A percentile compares a stretch with the other conserved stretches of the same genome.
phyloP scores from a whole-genome alignment of 1,139 yeast genomes.

The Geotrichum armillariae region DNA sequence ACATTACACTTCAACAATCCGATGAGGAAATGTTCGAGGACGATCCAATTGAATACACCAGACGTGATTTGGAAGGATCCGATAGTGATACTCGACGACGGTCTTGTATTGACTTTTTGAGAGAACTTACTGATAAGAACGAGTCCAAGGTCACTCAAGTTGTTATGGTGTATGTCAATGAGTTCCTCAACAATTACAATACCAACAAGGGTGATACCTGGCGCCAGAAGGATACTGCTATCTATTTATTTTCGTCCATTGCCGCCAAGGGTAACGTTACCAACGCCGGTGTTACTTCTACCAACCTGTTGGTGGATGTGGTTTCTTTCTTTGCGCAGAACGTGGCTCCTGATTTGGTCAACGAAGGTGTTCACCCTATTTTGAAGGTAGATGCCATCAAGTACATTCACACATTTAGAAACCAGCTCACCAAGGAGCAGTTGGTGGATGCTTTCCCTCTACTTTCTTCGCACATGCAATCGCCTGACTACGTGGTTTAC shows the following conservation, averaged over 20 bases:
- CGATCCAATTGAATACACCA: slow-evolving; percentile 89
- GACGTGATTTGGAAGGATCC: slow-evolving; percentile 93
- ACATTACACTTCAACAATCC: slow-evolving; percentile 70
- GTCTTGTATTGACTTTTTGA: slow-evolving; percentile 84
- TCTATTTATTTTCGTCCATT: slow-evolving; percentile 80
- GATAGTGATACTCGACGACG: slow-evolving; percentile 92
- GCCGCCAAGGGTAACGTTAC: slow-evolving; percentile 91
- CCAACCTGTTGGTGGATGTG: slow-evolving; percentile 81
- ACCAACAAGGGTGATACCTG: slow-evolving; percentile 52
- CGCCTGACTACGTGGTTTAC: slow-evolving; percentile 75
- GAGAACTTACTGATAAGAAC: slow-evolving; percentile 80
- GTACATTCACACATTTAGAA: slow-evolving; percentile 85
- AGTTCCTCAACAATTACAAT: slow-evolving; percentile 56
- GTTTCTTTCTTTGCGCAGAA: slow-evolving; percentile 79
- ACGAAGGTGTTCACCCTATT: slow-evolving; percentile 47
- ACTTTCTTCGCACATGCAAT: slow-evolving; percentile 62
- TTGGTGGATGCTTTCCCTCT: slow-evolving; percentile 78
- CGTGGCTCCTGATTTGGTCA: slow-evolving; percentile 76
- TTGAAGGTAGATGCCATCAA: slow-evolving; percentile 90
- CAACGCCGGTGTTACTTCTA: slow-evolving; percentile 82
- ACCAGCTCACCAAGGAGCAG: slow-evolving; percentile 87
- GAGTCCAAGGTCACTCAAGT: slow-evolving; percentile 72
- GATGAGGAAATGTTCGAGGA: slow-evolving; percentile 96
- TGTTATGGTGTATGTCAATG: slow-evolving; percentile 73
- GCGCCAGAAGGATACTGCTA: slow-evolving; percentile 86